Percentiles rank a stretch among this genome's conserved stretches.
Conservation (phyloP, 371 early-diverging fungal species). For the Syncephalastrum contaminatum region DNA sequence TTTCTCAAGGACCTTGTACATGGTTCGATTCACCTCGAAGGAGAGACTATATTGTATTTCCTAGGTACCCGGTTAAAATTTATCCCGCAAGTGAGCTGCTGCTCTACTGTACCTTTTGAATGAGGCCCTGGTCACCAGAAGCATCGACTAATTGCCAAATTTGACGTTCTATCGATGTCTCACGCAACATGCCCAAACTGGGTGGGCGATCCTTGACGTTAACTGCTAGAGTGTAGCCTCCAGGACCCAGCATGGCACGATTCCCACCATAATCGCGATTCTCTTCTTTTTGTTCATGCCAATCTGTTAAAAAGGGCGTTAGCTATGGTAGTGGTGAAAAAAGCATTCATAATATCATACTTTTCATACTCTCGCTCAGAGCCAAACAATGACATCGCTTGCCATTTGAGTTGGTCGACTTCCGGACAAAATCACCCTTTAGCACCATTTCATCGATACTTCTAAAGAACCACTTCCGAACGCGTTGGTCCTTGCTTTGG, state of each 20-base stretch:
- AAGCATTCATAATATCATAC: too few relatives aligned
- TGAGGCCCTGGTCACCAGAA: conserved; percentile 20
- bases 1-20: conserved; percentile 23
- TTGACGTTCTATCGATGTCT: conserved; percentile 19
- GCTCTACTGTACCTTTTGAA: conserved; percentile 21
- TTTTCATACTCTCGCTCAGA: too few relatives aligned
- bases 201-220: not conserved
- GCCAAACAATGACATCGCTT: too few relatives aligned
- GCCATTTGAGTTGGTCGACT: too few relatives aligned
- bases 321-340: too few relatives aligned
- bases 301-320: too few relatives aligned
- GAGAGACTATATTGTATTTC: conserved; percentile 11
- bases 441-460: conserved; percentile 14
- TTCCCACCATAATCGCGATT: too few relatives aligned
- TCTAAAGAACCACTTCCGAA: conserved; percentile 38
- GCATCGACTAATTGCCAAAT: conserved; percentile 14
- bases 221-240: too few relatives aligned
- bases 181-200: conserved; percentile 10
- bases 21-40: conserved; percentile 16
- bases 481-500: conserved; percentile 9
- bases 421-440: too few relatives aligned
- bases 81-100: not conserved
- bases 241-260: too few relatives aligned
- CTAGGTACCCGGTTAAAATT: conserved; percentile 4
- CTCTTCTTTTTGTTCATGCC: too few relatives aligned